These are phyloP conservation scores for Chloris gayana DNA, from an alignment of 176 grass and related monocot genomes.

Conservation along the genomic window DNA sequence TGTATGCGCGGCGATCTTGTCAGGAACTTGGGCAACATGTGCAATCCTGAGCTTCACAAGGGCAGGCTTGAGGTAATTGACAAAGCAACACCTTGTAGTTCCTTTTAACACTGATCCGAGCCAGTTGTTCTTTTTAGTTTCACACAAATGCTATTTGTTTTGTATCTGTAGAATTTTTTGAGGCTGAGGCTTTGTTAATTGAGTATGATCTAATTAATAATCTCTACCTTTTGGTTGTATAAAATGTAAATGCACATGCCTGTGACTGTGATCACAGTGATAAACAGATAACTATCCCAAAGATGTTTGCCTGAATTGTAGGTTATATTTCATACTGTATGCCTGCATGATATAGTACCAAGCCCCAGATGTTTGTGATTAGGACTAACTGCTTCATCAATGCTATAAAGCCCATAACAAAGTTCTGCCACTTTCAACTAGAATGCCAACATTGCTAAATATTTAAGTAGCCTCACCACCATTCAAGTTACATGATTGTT, in stretches of 20 bases:
- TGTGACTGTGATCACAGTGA: not conserved
- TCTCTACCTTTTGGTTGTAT: not conserved
- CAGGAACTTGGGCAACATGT: conserved; percentile 94
- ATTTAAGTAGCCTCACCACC: not conserved
- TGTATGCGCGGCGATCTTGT: conserved; percentile 85
- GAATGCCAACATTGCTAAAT: not conserved
- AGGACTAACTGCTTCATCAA: not conserved
- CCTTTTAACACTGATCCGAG: not conserved
- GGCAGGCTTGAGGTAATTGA: conserved; percentile 80
- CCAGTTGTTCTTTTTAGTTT: not conserved
- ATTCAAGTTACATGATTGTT: not conserved
- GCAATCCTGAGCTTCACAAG: conserved; percentile 92
- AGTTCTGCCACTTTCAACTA: not conserved
- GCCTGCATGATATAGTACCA: not conserved
- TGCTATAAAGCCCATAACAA: conserved; percentile 1
- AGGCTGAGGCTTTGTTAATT: not conserved
- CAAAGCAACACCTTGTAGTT: not conserved
- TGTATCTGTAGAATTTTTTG: not conserved
- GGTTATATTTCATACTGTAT: not conserved
- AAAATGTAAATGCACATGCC: not conserved
- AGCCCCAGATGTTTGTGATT: not conserved
- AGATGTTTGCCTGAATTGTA: conserved; percentile 1
- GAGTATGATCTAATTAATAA: not conserved
- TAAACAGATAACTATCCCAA: not conserved
- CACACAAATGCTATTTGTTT: not conserved